Evolutionary conservation across 345 rosid species (phyloP), one percentile per base, ranked within the genome.

Genomic region (Draba incana): DNA sequence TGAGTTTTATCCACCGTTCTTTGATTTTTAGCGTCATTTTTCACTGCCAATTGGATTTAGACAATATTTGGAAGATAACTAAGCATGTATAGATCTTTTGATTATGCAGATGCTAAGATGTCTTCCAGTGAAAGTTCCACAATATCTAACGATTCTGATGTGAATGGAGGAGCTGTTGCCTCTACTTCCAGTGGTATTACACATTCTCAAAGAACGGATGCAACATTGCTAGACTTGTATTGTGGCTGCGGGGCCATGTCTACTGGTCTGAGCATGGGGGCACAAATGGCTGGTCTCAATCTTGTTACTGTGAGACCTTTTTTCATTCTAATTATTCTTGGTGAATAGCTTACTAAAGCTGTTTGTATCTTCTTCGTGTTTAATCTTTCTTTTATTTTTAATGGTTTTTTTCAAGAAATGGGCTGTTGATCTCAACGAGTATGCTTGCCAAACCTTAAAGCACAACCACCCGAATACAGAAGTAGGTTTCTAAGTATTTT

Each of bases 201-300:
- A 28, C 57, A 31, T 31, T 30, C 14, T 57, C 23, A 39, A 2
- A 81, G 75, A 50, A 47, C 55, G 14, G 79, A 80, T 56, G 71
- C 72, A 11, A 64, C 82, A 9, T 42, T 92, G 78, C 59, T 89
- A 3, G 98, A 92, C 61, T 78, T 89, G 57, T 89, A 92, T 66
- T 81, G 88, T 46, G 96, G 96, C 3, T 92, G 98, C 77, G 95
- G 96, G 5, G 96, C 90, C 6, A 87, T 92, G 96, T 89, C 98
- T 0, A 92, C 90, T 1, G 96, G 98, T 2, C 68, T 92, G 35
- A 84, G 92, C 64, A 81, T 87, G 13, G 94, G 98, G 13, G 87
- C 96, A 31, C 74, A 82, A 5, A 30, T 79, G 12, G 72, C 88
- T 16, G 84, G 88, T 6, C 25, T 74, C 10, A 78, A 84, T 24